A percentile compares a stretch with the other conserved stretches of the same genome.
These are phyloP conservation scores for Trichaptum fuscoviolaceum DNA, from an alignment of 768 basidiomycete genomes.

Conservation along the genomic window DNA sequence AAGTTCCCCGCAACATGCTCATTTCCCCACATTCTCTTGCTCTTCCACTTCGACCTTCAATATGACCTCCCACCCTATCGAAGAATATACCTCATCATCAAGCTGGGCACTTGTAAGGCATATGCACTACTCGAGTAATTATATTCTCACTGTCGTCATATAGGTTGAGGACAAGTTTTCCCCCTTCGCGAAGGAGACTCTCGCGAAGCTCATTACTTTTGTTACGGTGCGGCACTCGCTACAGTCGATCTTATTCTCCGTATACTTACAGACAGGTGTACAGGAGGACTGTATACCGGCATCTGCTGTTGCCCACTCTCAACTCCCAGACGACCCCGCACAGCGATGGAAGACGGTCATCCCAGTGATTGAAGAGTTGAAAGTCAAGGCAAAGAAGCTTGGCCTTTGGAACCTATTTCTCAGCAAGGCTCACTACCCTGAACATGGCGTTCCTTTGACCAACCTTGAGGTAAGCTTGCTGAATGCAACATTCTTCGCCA, in stretches of 20 bases:
- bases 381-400: slow-evolving; percentile 77
- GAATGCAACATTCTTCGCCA: slow-evolving; percentile 2
- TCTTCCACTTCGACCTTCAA: slow-evolving; percentile 6
- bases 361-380: slow-evolving; percentile 77
- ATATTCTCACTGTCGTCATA: slow-evolving; percentile 4
- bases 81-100: slow-evolving; percentile 73
- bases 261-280: not conserved
- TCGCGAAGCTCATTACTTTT: slow-evolving; percentile 80
- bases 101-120: slow-evolving; percentile 78
- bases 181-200: slow-evolving; percentile 78
- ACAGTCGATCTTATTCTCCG: slow-evolving; percentile 2
- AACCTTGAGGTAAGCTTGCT: slow-evolving; percentile 75
- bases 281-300: slow-evolving; percentile 90
- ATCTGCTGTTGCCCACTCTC: slow-evolving; percentile 67
- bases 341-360: slow-evolving; percentile 83
- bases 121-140: not conserved
- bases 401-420: slow-evolving; percentile 98
- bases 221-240: slow-evolving; percentile 54
- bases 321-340: slow-evolving; percentile 69
- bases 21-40: not conserved
- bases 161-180: slow-evolving; percentile 93
- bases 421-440: slow-evolving; percentile 89
- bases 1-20: not conserved
- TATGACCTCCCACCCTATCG: slow-evolving; percentile 67
- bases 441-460: slow-evolving; percentile 81